phyloP scores from a whole-genome alignment of 306 rosid species.

The Castanopsis chinensis region DNA sequence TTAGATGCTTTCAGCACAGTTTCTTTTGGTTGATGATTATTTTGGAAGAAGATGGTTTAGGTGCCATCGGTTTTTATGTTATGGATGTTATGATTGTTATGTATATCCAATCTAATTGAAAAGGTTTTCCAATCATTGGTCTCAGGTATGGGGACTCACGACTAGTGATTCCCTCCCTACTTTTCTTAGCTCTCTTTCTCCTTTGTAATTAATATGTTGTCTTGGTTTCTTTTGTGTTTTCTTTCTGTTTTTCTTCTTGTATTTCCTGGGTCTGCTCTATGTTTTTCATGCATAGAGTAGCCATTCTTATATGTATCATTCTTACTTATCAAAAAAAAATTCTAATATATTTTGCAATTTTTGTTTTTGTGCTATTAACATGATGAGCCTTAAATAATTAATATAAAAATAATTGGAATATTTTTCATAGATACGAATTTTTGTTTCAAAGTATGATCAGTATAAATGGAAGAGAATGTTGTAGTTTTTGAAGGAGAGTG shows the following conservation, averaged over 20 bases:
- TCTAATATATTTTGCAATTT: neutral
- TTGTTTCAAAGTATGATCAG: no score
- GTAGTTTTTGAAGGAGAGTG: neutral
- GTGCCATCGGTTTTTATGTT: neutral
- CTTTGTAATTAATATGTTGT: no score
- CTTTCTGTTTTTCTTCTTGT: no score
- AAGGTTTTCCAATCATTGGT: neutral
- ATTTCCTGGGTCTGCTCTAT: no score
- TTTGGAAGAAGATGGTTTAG: neutral
- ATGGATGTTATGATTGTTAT: neutral
- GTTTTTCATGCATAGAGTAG: no score
- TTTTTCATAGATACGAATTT: neutral
- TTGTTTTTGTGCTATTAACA: neutral
- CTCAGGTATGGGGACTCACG: no score
- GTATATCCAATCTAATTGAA: neutral
- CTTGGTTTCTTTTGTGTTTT: no score
- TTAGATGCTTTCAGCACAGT: neutral
- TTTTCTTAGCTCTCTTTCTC: no score
- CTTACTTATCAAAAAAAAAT: no score
- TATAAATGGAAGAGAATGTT: no score
- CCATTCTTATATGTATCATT: no score
- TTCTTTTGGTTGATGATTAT: neutral
- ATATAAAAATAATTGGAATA: neutral
- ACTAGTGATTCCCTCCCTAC: no score
- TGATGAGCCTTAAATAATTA: neutral